Evolutionary conservation across 2,329 filamentous ascomycete species (phyloP), one percentile per base, ranked within the genome.

Genomic region (Fusarium albosuccineum): DNA sequence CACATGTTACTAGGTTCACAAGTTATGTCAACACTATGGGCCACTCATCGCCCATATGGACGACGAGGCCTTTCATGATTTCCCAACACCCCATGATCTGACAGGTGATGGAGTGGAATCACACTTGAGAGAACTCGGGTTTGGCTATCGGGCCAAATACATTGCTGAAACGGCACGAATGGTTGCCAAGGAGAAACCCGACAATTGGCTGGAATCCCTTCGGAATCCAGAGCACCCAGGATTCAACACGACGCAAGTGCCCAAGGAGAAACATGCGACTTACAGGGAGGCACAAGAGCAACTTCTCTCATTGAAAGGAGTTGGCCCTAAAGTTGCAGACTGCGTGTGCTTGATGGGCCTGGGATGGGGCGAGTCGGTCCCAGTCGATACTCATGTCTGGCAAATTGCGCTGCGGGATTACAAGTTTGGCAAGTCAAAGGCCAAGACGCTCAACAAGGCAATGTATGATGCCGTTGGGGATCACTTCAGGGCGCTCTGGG

Each of bases 341-440:
- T 99, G 97, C 75, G 94, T 98, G 8, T 97, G 92, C 75, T 82
- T 99, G 17, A 97, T 99, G 92, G 97, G 97, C 0, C 81, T 99
- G 13, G 95, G 94, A 29, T 99, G 97, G 95, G 92, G 92, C 33
- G 95, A 98, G 79, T 90, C 94, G 3, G 94, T 99, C 1, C 96
- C 96, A 0, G 92, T 99, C 33, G 96, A 99, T 78, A 99, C 97
- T 1, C 97, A 99, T 79, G 93, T 99, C 11, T 98, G 94, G 95
- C 94, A 98, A 82, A 98, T 99, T 74, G 97, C 96, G 1, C 93
- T 97, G 77, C 86, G 96, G 54, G 96, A 99, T 78, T 99, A 99
- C 81, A 94, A 91, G 61, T 97, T 99, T 73, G 92, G 93, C 7
- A 95, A 93, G 74, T 89, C 88, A 9, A 96, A 94, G 74, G 92